Evolutionary conservation across 1,284 basidiomycete species (phyloP).

Genomic region (Trametes sp.): DNA sequence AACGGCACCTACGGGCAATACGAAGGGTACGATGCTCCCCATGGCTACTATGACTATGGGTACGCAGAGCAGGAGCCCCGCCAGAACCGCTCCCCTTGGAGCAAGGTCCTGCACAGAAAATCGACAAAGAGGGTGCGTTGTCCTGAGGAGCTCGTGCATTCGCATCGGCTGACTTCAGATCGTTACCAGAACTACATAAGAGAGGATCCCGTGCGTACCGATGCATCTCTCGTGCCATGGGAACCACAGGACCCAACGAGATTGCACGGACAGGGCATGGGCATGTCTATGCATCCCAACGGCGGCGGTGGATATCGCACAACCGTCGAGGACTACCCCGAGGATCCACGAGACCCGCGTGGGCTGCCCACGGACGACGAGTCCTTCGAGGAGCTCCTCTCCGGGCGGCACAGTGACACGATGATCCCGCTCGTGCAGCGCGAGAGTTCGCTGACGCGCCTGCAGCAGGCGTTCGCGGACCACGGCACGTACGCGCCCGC

Average conservation of each 20-base stretch:
- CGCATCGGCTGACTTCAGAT: not conserved
- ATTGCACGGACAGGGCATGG: conserved; percentile 3
- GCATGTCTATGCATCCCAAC: not conserved
- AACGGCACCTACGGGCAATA: conserved; percentile 29
- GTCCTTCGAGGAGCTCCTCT: conserved; percentile 35
- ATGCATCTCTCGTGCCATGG: not conserved
- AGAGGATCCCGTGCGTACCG: conserved; percentile 33
- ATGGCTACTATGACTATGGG: conserved; percentile 34
- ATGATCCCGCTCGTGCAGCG: conserved; percentile 42
- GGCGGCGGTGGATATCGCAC: conserved; percentile 25
- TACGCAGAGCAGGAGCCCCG: conserved; percentile 34
- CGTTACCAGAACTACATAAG: conserved; percentile 30
- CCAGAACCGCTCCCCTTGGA: conserved; percentile 36
- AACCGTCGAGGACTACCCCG: conserved; percentile 33
- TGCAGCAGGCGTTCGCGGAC: conserved; percentile 42
- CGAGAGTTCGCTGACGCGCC: conserved; percentile 39
- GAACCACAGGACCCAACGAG: not conserved
- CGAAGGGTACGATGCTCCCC: conserved; percentile 35
- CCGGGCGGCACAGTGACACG: conserved; percentile 28
- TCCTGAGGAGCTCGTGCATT: not conserved
- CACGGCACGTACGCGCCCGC: conserved; percentile 35
- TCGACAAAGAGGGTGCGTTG: conserved; percentile 34
- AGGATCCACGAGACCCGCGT: conserved; percentile 17
- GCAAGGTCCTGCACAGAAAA: conserved; percentile 36
- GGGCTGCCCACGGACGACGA: conserved; percentile 30